Conservation (phyloP, 768 basidiomycete genomes). For the Paxillus rubicundulus region DNA sequence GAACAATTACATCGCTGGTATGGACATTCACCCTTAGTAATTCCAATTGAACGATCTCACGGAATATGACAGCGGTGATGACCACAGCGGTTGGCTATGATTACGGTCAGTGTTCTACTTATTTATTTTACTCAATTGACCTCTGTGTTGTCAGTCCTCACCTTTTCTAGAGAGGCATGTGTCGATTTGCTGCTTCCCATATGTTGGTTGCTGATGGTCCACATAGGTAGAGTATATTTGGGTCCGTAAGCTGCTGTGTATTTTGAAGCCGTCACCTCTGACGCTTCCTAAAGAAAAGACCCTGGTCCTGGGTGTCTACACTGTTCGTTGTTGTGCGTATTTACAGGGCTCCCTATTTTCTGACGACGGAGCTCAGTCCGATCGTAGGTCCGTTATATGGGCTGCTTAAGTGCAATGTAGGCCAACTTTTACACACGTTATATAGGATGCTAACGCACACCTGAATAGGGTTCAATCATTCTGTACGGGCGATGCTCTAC, state of each 20-base stretch:
- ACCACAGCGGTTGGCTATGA: conserved; percentile 11
- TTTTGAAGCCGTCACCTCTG: not conserved
- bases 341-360: too few relatives aligned
- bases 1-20: not conserved
- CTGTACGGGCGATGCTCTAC: not conserved
- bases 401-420: not conserved
- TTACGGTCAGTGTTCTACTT: conserved; percentile 7
- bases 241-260: not conserved
- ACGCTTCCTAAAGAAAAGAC: not conserved
- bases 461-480: not conserved
- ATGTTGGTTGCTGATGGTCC: not conserved
- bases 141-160: conserved; percentile 5
- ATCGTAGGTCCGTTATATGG: not conserved
- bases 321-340: not conserved
- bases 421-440: not conserved
- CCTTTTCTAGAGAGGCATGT: conserved; percentile 11
- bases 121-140: not conserved
- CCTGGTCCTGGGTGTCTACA: not conserved
- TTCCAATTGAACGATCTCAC: not conserved
- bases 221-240: conserved; percentile 12
- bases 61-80: too few relatives aligned
- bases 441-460: not conserved
- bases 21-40: not conserved
- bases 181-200: not conserved
- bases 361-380: not conserved